Conservation (phyloP, 192 early-diverging fungal species). For the Backusella luteola region DNA sequence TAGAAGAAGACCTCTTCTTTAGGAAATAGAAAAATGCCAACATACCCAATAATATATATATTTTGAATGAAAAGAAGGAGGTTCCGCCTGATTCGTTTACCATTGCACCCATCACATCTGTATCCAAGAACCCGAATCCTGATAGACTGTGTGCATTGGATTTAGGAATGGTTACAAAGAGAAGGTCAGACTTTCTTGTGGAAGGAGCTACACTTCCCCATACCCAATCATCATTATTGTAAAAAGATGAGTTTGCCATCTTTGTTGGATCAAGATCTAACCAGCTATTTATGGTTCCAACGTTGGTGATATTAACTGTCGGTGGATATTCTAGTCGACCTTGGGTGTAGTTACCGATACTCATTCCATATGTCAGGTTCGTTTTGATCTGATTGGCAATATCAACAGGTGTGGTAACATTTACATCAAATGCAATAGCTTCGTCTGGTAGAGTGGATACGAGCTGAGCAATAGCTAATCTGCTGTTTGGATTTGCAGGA, state of each 20-base stretch:
- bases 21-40: not conserved
- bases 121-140: conserved; percentile 25
- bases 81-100: not conserved
- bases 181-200: not conserved
- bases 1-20: not conserved
- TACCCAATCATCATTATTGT: conserved; percentile 7
- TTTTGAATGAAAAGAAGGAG: not conserved
- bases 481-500: not conserved
- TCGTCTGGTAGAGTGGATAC: conserved; percentile 1
- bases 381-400: conserved; percentile 27
- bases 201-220: conserved; percentile 12
- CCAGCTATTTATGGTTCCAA: not conserved
- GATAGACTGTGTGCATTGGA: not conserved
- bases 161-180: conserved; percentile 19
- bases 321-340: conserved; percentile 34
- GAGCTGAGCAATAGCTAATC: conserved; percentile 24
- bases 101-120: conserved; percentile 24
- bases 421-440: conserved; percentile 23
- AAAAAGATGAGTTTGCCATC: not conserved
- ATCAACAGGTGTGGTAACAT: conserved; percentile 29
- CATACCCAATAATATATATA: not conserved
- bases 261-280: not conserved
- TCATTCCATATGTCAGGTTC: conserved; percentile 32
- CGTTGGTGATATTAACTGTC: conserved; percentile 19
- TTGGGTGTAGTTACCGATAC: conserved; percentile 35